A percentile compares a stretch with the other conserved stretches of the same genome.
These are phyloP conservation scores for Fusarium scirpi DNA, from an alignment of 2,329 filamentous ascomycete species.

Conservation along the genomic window DNA sequence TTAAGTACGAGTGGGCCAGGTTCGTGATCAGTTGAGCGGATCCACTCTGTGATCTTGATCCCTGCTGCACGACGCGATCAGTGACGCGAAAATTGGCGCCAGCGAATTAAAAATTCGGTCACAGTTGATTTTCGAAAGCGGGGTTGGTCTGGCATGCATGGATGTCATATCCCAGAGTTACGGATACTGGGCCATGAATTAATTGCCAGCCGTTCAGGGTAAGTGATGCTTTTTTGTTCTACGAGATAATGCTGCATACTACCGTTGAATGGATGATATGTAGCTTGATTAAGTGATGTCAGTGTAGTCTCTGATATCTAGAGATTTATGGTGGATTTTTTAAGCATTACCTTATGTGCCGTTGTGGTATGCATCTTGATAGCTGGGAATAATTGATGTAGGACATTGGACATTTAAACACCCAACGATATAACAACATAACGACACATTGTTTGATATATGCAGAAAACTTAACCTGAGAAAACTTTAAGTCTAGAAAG, in stretches of 20 bases:
- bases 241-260: not conserved
- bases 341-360: not conserved
- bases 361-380: not conserved
- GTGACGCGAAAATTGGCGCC: constrained; percentile 32
- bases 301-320: not conserved
- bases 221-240: not conserved
- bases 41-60: constrained; percentile 38
- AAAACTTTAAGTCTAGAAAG: not conserved
- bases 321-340: not conserved
- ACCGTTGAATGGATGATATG: not conserved
- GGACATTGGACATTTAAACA: not conserved
- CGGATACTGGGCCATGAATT: not conserved
- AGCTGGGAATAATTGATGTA: not conserved
- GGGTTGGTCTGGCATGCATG: constrained; percentile 15
- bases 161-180: not conserved
- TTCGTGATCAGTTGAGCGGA: constrained; percentile 53
- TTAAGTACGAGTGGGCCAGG: constrained; percentile 57
- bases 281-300: not conserved
- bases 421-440: not conserved
- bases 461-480: not conserved
- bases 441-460: not conserved
- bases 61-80: constrained; percentile 45
- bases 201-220: not conserved
- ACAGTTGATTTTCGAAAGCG: constrained; percentile 29
- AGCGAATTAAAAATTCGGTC: constrained; percentile 39